Conservation (phyloP, 2,329 filamentous ascomycete genomes). For the Fusarium pseudocircinatum region DNA sequence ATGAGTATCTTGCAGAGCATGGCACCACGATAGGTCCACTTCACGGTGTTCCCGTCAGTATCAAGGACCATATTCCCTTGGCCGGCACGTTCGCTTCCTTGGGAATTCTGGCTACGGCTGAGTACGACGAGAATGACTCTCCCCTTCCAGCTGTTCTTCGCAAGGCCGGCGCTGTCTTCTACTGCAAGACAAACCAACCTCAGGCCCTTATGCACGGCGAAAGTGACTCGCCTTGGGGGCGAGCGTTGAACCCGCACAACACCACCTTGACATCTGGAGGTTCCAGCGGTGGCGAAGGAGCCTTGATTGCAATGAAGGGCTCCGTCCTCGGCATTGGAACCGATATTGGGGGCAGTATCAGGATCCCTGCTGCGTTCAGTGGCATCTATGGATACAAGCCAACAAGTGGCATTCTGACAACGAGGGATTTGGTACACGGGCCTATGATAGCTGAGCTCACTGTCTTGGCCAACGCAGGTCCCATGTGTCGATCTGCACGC, state of each 20-base stretch:
- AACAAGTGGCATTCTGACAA: background rate
- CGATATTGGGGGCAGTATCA: background rate
- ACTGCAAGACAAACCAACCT: background rate
- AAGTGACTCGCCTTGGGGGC: background rate
- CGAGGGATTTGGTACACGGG: background rate
- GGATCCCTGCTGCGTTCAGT: background rate
- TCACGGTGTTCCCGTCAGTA: background rate
- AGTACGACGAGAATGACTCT: background rate
- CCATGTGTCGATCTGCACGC: background rate
- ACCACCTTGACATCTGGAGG: background rate
- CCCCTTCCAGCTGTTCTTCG: background rate
- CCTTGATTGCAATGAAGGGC: background rate
- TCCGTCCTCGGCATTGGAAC: background rate
- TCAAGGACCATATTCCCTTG: background rate
- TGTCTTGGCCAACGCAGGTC: background rate
- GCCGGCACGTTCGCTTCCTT: background rate
- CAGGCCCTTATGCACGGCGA: background rate
- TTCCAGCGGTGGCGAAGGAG: background rate
- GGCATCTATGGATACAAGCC: background rate
- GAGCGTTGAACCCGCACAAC: background rate
- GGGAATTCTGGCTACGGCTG: background rate
- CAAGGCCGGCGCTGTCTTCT: background rate
- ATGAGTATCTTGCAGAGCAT: background rate
- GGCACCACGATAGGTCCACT: background rate
- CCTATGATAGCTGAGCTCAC: background rate